phyloP scores from a whole-genome alignment of 106 monocot genomes.

The Acorus calamus region DNA sequence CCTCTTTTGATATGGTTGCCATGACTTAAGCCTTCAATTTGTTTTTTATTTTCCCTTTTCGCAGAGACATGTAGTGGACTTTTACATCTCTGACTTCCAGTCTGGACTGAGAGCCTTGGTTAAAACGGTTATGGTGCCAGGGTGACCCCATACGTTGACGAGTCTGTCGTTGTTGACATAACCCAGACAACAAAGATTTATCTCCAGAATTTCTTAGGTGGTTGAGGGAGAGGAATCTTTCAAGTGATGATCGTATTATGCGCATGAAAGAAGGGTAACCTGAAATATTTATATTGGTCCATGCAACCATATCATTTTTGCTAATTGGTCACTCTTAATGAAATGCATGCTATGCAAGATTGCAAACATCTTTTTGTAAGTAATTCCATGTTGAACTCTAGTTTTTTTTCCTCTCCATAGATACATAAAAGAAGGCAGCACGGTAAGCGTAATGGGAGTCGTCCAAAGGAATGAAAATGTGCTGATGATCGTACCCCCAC shows the following conservation, averaged over 20 bases:
- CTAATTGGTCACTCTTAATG: neutral
- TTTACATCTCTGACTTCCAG: conserved; percentile 84
- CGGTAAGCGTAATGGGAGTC: conserved; percentile 64
- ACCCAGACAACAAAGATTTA: conserved; percentile 52
- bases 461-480: conserved; percentile 47
- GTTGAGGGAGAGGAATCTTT: conserved; percentile 60
- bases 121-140: conserved; percentile 61
- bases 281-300: too few species aligned
- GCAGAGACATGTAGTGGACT: conserved; percentile 74
- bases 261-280: conserved; percentile 76
- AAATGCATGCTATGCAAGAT: neutral
- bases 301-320: too few species aligned
- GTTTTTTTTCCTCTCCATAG: conserved; percentile 5
- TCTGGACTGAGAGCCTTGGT: conserved; percentile 68
- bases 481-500: conserved; percentile 55
- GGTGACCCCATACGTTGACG: conserved; percentile 67
- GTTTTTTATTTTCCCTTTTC: too few species aligned
- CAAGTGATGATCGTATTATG: conserved; percentile 60
- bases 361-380: neutral
- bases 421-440: conserved; percentile 60
- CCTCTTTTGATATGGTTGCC: too few species aligned
- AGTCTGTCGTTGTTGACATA: conserved; percentile 41
- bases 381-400: neutral
- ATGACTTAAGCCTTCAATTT: too few species aligned
- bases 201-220: conserved; percentile 59